Evolutionary conservation across 176 grass and related monocot species (phyloP).

Genomic region (Musa beccarii): DNA sequence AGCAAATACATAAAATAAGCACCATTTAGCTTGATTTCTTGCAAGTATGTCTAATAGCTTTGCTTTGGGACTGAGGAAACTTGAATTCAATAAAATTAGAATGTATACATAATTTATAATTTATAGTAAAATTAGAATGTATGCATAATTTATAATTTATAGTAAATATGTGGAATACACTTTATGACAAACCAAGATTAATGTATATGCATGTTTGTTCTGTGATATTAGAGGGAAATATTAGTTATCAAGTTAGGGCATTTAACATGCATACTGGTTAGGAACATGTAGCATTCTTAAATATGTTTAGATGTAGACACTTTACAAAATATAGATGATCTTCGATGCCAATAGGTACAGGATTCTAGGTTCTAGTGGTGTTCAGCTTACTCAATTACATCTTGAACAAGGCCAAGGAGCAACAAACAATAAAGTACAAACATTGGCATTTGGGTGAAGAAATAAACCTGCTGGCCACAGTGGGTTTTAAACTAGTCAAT

Average conservation of each 20-base stretch:
- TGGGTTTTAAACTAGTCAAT: too few species aligned
- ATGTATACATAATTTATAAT: background rate
- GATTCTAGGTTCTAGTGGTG: background rate
- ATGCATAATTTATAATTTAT: too few species aligned
- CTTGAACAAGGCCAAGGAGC: background rate
- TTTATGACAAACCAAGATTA: too few species aligned
- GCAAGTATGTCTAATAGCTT: background rate
- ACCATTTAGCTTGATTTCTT: background rate
- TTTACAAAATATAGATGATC: too few species aligned
- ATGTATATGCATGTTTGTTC: background rate
- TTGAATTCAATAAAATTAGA: too few species aligned
- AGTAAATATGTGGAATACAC: too few species aligned
- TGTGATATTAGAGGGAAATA: background rate
- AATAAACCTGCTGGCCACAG: too few species aligned
- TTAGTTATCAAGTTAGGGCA: background rate
- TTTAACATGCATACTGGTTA: background rate
- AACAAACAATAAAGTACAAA: too few species aligned
- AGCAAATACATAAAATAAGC: background rate
- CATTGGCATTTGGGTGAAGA: too few species aligned
- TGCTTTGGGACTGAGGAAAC: too few species aligned
- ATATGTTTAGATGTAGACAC: background rate
- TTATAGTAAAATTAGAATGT: background rate
- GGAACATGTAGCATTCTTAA: background rate
- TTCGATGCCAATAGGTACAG: background rate
- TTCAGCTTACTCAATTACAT: background rate